Evolutionary conservation across 2,329 filamentous ascomycete genomes (phyloP).

Genomic region (Beauveria medogensis): DNA sequence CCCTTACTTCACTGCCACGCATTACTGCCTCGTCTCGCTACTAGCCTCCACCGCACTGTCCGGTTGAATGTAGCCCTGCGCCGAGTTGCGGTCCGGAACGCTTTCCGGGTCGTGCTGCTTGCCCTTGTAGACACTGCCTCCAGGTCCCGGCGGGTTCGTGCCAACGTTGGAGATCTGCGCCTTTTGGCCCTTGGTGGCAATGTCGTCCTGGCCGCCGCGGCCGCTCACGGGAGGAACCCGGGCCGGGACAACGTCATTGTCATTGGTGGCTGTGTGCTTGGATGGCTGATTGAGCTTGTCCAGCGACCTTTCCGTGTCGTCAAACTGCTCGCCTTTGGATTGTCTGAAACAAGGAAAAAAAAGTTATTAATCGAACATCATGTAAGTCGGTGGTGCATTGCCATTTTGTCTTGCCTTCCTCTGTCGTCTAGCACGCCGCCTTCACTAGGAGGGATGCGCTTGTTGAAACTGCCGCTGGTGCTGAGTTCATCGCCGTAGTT

Average conservation of each 20-base stretch:
- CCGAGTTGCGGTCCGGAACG: conserved; percentile 34
- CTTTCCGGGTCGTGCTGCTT: conserved; percentile 31
- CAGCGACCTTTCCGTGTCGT: conserved; percentile 34
- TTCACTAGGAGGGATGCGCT: conserved; percentile 36
- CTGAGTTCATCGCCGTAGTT: conserved; percentile 33
- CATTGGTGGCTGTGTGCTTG: conserved; percentile 23
- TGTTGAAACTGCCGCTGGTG: conserved; percentile 38
- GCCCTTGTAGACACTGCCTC: conserved; percentile 32
- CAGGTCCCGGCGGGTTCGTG: conserved; percentile 24
- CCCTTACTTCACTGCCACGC: not conserved
- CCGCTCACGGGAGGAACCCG: conserved; percentile 18
- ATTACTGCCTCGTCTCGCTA: conserved; percentile 15
- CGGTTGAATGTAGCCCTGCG: conserved; percentile 33
- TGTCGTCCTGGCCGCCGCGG: conserved; percentile 19
- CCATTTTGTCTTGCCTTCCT: conserved; percentile 28
- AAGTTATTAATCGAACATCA: not conserved
- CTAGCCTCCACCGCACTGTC: conserved; percentile 31
- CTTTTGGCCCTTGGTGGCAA: conserved; percentile 27
- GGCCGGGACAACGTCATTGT: conserved; percentile 27
- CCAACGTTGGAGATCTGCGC: conserved; percentile 32
- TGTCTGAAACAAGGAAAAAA: conserved; percentile 23
- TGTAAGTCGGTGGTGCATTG: too few relatives aligned
- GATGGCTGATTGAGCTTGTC: conserved; percentile 26
- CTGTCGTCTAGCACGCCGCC: conserved; percentile 36
- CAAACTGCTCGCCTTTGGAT: conserved; percentile 35